Evolutionary conservation across 371 early-diverging fungal species (phyloP), one percentile per base, ranked within the genome.

Genomic region (Mortierella sp.): DNA sequence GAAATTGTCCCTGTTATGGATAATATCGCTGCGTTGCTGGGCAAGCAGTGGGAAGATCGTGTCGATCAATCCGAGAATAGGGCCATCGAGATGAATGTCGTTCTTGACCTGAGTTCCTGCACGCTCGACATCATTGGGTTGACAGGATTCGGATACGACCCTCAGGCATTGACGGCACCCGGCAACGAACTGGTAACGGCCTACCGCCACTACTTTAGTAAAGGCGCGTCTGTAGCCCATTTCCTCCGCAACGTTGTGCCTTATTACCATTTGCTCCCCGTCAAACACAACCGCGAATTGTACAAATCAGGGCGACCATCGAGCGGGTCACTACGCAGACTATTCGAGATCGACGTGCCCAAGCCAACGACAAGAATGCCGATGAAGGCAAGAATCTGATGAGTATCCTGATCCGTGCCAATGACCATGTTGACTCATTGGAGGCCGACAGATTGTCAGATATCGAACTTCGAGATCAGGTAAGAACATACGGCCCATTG

Each of bases 141-240:
- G 11, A 39, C 34, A 66, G 77, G 90, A 0, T 91, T 91, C 76
- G 91, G 91, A 4, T 83, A 87, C 53, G 85, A 88, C 19, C 87
- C 89, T 50, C 53, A 84, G 24, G 48, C 79, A 1, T 50, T 79
- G 40, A 69, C 77, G 1, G 41, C 66, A 14, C 85, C 76, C 34
- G 79, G 86, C 50, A 86, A 80, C 67, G 87, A 85, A 65, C 66
- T 91, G 6, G 86, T 85, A 47, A 58, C 71, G 11, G 91, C 90
- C 10, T 91, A 91, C 68, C 64, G 79, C 19, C 74, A 74, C 16
- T 61, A 90, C n/a, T 89, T 89, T 50, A 66, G 80, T 11, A 16
- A 40, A 67, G 1, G 64, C 70, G 4, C 11, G n/a, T n/a, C n/a
- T n/a, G n/a, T 87, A 4, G 11, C 82, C 55, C 81, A 88, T 37